Base-by-base conservation (phyloP, 1,139 yeast species). In the Candida pseudoviswanathii region DNA sequence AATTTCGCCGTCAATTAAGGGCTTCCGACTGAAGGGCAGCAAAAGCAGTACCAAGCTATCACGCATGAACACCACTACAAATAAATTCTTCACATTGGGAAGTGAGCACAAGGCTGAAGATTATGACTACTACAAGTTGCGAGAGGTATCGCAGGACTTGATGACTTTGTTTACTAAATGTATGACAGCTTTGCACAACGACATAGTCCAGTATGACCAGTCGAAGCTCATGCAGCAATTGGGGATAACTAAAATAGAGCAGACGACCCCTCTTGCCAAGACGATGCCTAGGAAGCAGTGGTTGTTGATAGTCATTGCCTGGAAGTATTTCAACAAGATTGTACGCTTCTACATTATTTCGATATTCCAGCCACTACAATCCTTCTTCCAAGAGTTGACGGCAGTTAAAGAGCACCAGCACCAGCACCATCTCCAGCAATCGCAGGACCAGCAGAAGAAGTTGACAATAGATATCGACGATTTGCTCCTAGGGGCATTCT, bases 281-380 rank as follows among this genome's bases (percentile, higher is more conserved):
- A 4, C 48, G 49, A 25, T 29, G 44, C 16, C 45, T n/a, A 37
- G 25, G 41, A 22, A 22, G 3, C 32, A 39, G 16, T 39, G 42
- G 42, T 16, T 39, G 16, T 32, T 33, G 16, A 22, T n/a, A 36
- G 24, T 44, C 3, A 52, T 51, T 4, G 60, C 61, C 32, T 75
- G 78, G 78, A 29, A 48, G 4, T 71, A 67, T 47, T 75, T 74
- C 55, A 67, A 71, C 48, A 55, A 56, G 29, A 65, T 63, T 34
- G 64, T 74, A 2, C 52, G 74, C 24, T 73, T 57, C 49, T 64
- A 55, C 39, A 32, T 73, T 8, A 44, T 70, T 22, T 61, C 64
- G 24, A 61, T 70, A 29, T 72, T 74, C 48, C 64, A 63, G 25
- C 70, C 73, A 0, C 55, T 73, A 10, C 70, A 68, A 47, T 60